Percentiles rank a stretch among this genome's conserved stretches.
Evolutionary conservation across 2,329 filamentous ascomycete species (phyloP).

Genomic region (Ustilaginoidea virens): DNA sequence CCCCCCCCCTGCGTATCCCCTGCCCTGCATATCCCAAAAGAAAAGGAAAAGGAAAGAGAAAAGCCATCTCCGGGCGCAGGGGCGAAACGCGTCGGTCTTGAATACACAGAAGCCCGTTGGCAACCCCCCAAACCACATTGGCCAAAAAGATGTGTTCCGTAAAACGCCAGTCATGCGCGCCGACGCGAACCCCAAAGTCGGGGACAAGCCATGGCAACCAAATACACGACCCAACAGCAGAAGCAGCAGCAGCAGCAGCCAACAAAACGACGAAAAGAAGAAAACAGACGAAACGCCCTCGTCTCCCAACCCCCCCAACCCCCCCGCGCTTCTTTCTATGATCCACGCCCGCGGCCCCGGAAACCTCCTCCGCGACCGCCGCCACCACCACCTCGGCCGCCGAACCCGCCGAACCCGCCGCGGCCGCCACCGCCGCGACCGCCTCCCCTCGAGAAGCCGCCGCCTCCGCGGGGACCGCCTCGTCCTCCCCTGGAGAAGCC

Average conservation of each 20-base stretch:
- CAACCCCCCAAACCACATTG: conserved; percentile 1
- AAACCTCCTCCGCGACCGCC: conserved; percentile 12
- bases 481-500: no score
- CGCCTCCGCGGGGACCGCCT: conserved; percentile 11
- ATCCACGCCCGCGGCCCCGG: conserved; percentile 15
- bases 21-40: conserved; percentile 3
- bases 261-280: no score
- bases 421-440: conserved; percentile 8
- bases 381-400: conserved; percentile 5
- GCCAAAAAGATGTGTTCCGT: conserved; percentile 4
- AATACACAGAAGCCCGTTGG: no score
- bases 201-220: conserved; percentile 4
- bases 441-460: conserved; percentile 15
- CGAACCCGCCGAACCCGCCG: conserved; percentile 6
- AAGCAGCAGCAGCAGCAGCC: no score
- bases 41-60: no score
- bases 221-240: no score
- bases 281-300: no score
- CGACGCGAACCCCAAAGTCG: conserved; percentile 1
- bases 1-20: no score
- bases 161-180: conserved; percentile 3
- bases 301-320: no score
- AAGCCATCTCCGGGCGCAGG: no score
- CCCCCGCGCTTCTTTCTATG: conserved; percentile 10
- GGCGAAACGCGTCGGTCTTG: no score